Percentiles rank a stretch among this genome's conserved stretches.
These are phyloP conservation scores for Saccharum officinarum DNA, from an alignment of 176 grass and related monocot genomes.

Conservation along the genomic window DNA sequence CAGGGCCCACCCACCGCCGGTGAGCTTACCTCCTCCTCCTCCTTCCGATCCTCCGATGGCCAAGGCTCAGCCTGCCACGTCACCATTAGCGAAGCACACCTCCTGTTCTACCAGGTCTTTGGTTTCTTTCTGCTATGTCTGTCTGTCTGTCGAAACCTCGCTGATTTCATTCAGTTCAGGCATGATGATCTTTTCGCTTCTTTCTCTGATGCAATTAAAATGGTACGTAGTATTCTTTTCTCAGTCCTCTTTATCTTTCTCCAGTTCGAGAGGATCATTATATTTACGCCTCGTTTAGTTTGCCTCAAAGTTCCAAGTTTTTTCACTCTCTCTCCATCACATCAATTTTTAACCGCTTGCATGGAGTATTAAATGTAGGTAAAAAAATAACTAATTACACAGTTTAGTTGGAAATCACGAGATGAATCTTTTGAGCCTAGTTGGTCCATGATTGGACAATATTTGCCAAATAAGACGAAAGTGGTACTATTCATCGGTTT, in stretches of 20 bases:
- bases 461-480: too few relatives aligned
- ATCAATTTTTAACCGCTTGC: too few relatives aligned
- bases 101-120: background rate
- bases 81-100: background rate
- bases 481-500: too few relatives aligned
- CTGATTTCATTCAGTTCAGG: background rate
- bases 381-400: too few relatives aligned
- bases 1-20: background rate
- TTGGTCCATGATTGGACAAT: too few relatives aligned
- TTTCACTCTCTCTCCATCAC: too few relatives aligned
- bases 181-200: background rate
- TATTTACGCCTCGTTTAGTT: too few relatives aligned
- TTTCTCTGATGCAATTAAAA: background rate
- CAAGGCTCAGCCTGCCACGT: background rate
- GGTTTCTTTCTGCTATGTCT: background rate
- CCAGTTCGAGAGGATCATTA: background rate
- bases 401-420: too few relatives aligned
- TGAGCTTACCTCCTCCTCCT: constrained; percentile 4
- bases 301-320: too few relatives aligned
- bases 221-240: too few relatives aligned
- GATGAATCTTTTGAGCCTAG: too few relatives aligned
- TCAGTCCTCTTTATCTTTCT: background rate
- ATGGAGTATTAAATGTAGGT: too few relatives aligned
- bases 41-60: background rate
- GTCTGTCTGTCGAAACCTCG: background rate